Evolutionary conservation across 2,329 filamentous ascomycete species (phyloP), one percentile per base, ranked within the genome.

Genomic region (Chrysosphaeria jannelii): DNA sequence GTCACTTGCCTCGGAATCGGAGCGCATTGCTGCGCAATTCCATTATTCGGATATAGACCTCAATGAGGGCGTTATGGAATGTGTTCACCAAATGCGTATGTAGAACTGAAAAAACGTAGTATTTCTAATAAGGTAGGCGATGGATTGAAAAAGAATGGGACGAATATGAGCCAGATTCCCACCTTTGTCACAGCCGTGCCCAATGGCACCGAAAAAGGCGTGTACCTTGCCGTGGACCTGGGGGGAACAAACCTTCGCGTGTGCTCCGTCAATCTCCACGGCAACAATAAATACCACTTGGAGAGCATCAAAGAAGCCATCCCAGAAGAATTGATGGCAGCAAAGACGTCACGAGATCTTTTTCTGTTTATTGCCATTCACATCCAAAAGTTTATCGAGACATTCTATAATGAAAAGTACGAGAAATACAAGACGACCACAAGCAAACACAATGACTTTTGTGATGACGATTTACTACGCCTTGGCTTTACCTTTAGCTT

Each of bases 401-500:
- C 63, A 24, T 79, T 93, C 45, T 81, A 93, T 44, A 58, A 62
- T 33, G 76, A 91, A 9, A 76, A 79, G 40, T 91, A 90, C 37
- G 56, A 67, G 36, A 55, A 57, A 34, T 60, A 68, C 30, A 60
- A 68, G 29, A 48, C 58, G 31, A 65, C 63, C 3, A 44, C 51
- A 22, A 61, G 55, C 40, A 52, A 53, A 13, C 51, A 53, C 11
- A 50, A 57, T 23, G 61, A 59, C 14, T 64, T 52, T 38, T 50
- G 51, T 25, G 64, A 76, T 30, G 64, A 81, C 40, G 56, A 81
- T 28, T 61, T 85, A 29, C 90, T 93, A 48, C 72, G 78, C 36
- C 55, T 97, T 20, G 85, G 85, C n/a, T 97, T 97, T 48, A 97
- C 85, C 25, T 97, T 97, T 47, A 89, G 74, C 41, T 97, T 93